Base-by-base conservation (phyloP, 805 yeast species). In the Kodamaea nitidulidarum region DNA sequence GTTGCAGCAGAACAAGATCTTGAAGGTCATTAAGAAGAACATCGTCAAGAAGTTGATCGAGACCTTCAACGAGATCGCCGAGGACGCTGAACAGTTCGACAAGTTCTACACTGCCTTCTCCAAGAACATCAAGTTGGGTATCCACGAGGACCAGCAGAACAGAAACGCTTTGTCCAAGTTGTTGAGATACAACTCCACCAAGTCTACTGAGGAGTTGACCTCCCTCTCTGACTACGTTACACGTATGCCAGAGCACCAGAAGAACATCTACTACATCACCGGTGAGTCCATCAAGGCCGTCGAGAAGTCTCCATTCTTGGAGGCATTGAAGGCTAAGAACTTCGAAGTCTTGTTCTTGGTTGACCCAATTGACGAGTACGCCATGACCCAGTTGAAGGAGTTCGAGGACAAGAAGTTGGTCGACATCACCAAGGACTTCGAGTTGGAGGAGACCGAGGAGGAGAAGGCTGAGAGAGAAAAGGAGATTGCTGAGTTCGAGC, bases 281-380 rank as follows among this genome's bases (percentile, higher is more conserved):
- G 99, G 98, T 84, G 98, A 93, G 78, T 80, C 95, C 47, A 69
- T 87, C 66, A 91, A 93, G 82, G 88, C 96, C 56, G 95, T 93
- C 60, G 97, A 93, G 80, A 88, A 88, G 73, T 91, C 98, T 55
- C 99, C 99, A 72, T 93, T 93, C 86, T 81, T 93, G 71, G 98
- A 93, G 62, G 97, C 95, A 54, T 82, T 91, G 72, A 93, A 90
- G 80, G 95, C 95, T 55, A 95, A 93, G 82, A 84, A 87, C 77
- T 93, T 93, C 58, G 99, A 93, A 78, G 98, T 93, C 48, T 79
- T 93, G 67, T 93, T 83, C 88, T 73, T 93, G 67, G 95, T 84
- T 74, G 99, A 93, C 73, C 98, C 99, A 74, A 93, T 93, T 71
- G 99, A 93, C 65, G 99, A 93, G 78, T 93, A 93, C 68, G 98